These are phyloP conservation scores for Boletus reticulatus DNA, from an alignment of 768 basidiomycete species.

Conservation along the genomic window DNA sequence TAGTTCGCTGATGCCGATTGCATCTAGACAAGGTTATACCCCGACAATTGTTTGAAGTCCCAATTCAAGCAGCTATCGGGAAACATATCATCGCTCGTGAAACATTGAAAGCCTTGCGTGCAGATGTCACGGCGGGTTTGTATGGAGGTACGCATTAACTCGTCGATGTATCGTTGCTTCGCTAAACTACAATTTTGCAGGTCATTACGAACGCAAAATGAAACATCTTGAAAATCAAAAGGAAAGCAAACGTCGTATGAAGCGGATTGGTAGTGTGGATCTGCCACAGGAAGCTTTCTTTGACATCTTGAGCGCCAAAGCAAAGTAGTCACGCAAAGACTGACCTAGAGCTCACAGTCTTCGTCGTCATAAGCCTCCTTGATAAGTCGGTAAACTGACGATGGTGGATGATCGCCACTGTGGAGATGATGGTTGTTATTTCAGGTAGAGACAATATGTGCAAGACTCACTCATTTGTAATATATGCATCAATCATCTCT, in stretches of 20 bases:
- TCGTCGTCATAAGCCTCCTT: slow-evolving; percentile 97
- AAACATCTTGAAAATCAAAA: slow-evolving; percentile 89
- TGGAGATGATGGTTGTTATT: slow-evolving; percentile 10
- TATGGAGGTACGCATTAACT: slow-evolving; percentile 65
- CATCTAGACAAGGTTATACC: slow-evolving; percentile 84
- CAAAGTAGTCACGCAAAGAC: slow-evolving; percentile 13
- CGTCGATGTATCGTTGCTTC: background rate
- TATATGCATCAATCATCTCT: slow-evolving; percentile 88
- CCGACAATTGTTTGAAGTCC: slow-evolving; percentile 88
- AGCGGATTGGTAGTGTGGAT: slow-evolving; percentile 82
- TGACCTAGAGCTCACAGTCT: slow-evolving; percentile 65
- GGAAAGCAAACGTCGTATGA: slow-evolving; percentile 88
- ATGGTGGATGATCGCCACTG: slow-evolving; percentile 95
- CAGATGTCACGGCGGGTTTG: slow-evolving; percentile 91
- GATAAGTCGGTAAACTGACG: slow-evolving; percentile 87
- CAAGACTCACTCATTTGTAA: slow-evolving; percentile 90
- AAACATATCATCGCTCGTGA: slow-evolving; percentile 87
- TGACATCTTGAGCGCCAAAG: slow-evolving; percentile 72
- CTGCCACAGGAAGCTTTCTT: slow-evolving; percentile 97
- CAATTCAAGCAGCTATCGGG: slow-evolving; percentile 92
- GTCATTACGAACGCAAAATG: slow-evolving; percentile 92
- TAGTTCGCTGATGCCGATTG: background rate
- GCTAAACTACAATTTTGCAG: slow-evolving; percentile 30
- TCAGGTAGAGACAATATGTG: background rate
- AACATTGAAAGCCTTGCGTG: slow-evolving; percentile 79